Base-by-base conservation (phyloP, 192 early-diverging fungal genomes). In the Mortierella antarctica region DNA sequence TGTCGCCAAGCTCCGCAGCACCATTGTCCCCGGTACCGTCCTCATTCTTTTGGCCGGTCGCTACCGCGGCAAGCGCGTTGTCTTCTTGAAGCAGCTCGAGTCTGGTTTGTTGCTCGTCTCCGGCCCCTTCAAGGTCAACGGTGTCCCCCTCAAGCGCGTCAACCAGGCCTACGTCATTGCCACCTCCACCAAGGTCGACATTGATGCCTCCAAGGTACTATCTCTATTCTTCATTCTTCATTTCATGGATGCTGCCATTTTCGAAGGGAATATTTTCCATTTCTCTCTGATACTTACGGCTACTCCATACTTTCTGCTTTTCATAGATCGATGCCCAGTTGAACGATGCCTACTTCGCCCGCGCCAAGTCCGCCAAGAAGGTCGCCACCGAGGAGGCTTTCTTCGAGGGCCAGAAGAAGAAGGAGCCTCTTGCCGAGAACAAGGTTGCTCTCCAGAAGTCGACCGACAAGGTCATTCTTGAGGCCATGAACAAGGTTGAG, bases 161-260 rank as follows among this genome's bases (percentile, higher is more conserved):
- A 96, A 98, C 94, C 97, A 98, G 89, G 96, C 97, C 72, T 99
- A 97, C 87, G 98, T 96, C 78, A 93, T 98, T 85, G 97, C 97
- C 81, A 99, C 97, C 83, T 98, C 98, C 82, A 98, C 98, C 91
- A 98, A 97, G 91, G 81, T 99, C 62, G 96, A 99, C 80, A 61
- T 99, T 60, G 87, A 91, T 67, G 86, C 85, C 67, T 88, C 91
- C 84, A 87, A 89, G 82, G 89, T 92, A 61, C 20, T 31, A 74
- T 8, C 12, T 61, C 13, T 60, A 31, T 50, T n/a, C 59, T 12
- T 53, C 31, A 31, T 41, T 54, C 15, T 51, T 12, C n/a, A 10
- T 67, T 18, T 57, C 17, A 74, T 45, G 18, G 20, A 81, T 18
- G 23, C 12, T 57, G 48, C 18, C 11, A 9, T 23, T 31, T 50